Base-by-base conservation (phyloP, 2,329 filamentous ascomycete species). In the Cladophialophora bantiana region DNA sequence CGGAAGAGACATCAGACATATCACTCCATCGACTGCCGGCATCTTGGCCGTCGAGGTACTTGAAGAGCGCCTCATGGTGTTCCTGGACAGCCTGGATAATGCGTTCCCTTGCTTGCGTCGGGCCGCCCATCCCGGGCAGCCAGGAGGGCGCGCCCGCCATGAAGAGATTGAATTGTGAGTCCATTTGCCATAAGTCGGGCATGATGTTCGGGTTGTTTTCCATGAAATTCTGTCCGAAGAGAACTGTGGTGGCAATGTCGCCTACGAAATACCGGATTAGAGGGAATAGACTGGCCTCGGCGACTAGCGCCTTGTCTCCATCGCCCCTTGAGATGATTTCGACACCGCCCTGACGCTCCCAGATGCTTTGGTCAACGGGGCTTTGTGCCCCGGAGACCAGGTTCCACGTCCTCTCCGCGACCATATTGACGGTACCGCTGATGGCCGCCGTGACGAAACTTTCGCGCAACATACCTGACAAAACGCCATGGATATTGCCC, bases 341-440 rank as follows among this genome's bases (percentile, higher is more conserved):
- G 1, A 84, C 78, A 9, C 80, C 76, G 18, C 79, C 82, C n/a
- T 75, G 77, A 38, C 86, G 83, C 73, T 90, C 88, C 88, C 88
- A 90, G 1, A 80, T 79, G 71, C 83, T 82, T 67, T 89, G 86
- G 72, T 90, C 88, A 31, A 90, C 85, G 2, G 83, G 78, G 18
- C 86, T 88, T 7, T 82, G 79, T 42, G 82, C 83, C 71, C 88
- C 89, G 0, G 86, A 87, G 45, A 89, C 82, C 38, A 90, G 75
- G 61, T 86, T 84, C 4, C 85, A 83, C 10, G 85, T 79, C 18
- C 82, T 79, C 6, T 77, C 74, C 67, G 83, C 77, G 5, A 83
- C 76, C 64, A 77, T 77, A 45, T 69, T 75, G 54, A 77, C 79
- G 6, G 78, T 80, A 13, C 69, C 55, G n/a, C 52, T 50, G 52